phyloP scores from a whole-genome alignment of 2,329 filamentous ascomycete species.

The Neopestalotiopsis rosae region DNA sequence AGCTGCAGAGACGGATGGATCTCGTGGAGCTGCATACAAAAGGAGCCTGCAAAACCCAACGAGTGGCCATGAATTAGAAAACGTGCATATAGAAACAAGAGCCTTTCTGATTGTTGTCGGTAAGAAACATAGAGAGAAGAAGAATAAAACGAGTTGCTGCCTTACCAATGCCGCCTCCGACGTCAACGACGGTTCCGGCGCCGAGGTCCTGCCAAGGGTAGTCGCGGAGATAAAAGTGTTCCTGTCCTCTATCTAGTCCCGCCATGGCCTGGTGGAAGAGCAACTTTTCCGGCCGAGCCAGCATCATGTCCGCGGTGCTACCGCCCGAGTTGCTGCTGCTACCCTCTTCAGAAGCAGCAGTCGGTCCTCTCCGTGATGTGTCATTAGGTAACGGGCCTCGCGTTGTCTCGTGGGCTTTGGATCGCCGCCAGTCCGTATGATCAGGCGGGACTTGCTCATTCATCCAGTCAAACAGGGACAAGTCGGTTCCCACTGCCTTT shows the following conservation, averaged over 20 bases:
- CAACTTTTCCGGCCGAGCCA: not conserved
- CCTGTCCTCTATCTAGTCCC: not conserved
- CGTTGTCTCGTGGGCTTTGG: not conserved
- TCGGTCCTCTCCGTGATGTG: no score
- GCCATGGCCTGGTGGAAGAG: constrained; percentile 10
- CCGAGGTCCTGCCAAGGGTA: constrained; percentile 10
- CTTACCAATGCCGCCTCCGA: constrained; percentile 5
- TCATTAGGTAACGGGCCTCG: not conserved
- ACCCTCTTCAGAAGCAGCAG: not conserved
- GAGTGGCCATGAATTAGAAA: not conserved
- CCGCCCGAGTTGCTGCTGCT: not conserved
- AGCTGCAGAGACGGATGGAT: not conserved
- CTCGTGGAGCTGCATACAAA: not conserved
- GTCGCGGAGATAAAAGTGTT: not conserved
- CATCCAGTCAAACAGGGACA: constrained; percentile 5
- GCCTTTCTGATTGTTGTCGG: no score
- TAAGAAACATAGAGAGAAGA: not conserved
- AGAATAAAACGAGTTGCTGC: no score
- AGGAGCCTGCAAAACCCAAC: not conserved
- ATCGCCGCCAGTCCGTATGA: not conserved
- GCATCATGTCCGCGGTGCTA: not conserved
- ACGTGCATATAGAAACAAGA: no score
- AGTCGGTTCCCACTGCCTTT: not conserved
- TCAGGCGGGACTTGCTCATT: not conserved
- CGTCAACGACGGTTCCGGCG: constrained; percentile 9